Percentiles rank a stretch among this genome's conserved stretches.
These are phyloP conservation scores for barley (Hordeum vulgare) DNA, from an alignment of 176 grass and related monocot genomes.

Conservation along the genomic window DNA sequence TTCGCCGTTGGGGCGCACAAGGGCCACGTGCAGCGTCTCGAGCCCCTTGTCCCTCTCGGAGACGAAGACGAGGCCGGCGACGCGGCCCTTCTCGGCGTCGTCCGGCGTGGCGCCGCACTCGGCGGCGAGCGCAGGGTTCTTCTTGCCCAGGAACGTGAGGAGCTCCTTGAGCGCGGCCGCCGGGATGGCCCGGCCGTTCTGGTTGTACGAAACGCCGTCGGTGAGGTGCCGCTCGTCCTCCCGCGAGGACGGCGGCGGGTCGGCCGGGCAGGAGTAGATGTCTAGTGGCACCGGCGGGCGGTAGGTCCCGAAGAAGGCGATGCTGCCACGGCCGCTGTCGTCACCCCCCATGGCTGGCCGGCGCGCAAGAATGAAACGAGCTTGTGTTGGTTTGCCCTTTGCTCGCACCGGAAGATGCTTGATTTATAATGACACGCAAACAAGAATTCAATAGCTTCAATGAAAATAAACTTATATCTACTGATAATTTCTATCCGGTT, in stretches of 20 bases:
- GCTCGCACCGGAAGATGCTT: too few relatives aligned
- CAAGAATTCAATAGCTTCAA: too few relatives aligned
- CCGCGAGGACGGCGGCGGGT: background rate
- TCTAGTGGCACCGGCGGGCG: conserved; percentile 35
- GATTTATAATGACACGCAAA: too few relatives aligned
- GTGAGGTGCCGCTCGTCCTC: conserved; percentile 15
- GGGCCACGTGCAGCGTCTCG: conserved; percentile 33
- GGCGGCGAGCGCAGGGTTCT: conserved; percentile 15
- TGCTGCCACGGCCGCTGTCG: conserved; percentile 27
- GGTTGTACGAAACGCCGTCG: conserved; percentile 36
- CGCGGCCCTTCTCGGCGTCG: conserved; percentile 1
- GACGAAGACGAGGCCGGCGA: conserved; percentile 37
- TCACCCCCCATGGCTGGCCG: too few relatives aligned
- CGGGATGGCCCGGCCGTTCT: conserved; percentile 17
- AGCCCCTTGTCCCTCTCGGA: conserved; percentile 40
- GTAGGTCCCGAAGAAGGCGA: conserved; percentile 40
- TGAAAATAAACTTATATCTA: too few relatives aligned
- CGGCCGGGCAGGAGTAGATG: conserved; percentile 27
- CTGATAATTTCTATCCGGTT: too few relatives aligned
- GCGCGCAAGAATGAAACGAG: too few relatives aligned
- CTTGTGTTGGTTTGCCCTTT: too few relatives aligned
- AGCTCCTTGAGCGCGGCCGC: background rate
- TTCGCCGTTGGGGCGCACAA: background rate
- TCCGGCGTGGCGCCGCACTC: conserved; percentile 24
- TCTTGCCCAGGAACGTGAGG: background rate